Base-by-base conservation (phyloP, 768 basidiomycete genomes). In the Pisolithus orientalis region DNA sequence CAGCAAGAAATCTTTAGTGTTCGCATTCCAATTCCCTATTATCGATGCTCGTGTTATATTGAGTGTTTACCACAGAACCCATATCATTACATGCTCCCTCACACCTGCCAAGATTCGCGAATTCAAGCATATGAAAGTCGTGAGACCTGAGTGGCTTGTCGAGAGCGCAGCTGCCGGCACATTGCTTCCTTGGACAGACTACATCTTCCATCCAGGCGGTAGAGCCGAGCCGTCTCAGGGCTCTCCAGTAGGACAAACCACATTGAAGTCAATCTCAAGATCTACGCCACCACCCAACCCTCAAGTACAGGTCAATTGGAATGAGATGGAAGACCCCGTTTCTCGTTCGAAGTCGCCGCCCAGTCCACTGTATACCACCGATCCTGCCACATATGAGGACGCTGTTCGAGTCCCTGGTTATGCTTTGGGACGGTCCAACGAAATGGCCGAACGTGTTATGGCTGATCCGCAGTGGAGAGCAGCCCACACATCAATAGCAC, bases 121-220 rank as follows among this genome's bases (percentile, higher is more conserved):
- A 60, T 97, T 94, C 68, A 80, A 85, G 65, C 68, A 85, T 39
- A 88, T 95, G 86, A 96, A 94, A 65, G 87, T 98, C 14, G 93
- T 87, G 38, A 75, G 75, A 44, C 92, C 94, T 0, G 84, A 85
- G 52, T 99, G 96, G 96, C 75, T 99, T 10, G 73, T 85, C 10
- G 80, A 93, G 31, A 94, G 91, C 57, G 80, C 79, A n/a, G 71
- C 82, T 50, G 77, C 75, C 3, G 83, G 83, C 0, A 62, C 66
- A 7, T 72, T 96, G 9, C 77, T 94, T 6, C 83, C 91, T 8
- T 98, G 94, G 94, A 76, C 73, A 50, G 74, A 85, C 53, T 96
- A 80, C 62, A 78, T 80, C 3, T 89, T 80, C 62, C 68, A 68
- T 17, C 78, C 76, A 1, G 75, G 69, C 0, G 75, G 76, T 39